Conservation (phyloP, 106 monocot species). For the Vanilla planifolia region DNA sequence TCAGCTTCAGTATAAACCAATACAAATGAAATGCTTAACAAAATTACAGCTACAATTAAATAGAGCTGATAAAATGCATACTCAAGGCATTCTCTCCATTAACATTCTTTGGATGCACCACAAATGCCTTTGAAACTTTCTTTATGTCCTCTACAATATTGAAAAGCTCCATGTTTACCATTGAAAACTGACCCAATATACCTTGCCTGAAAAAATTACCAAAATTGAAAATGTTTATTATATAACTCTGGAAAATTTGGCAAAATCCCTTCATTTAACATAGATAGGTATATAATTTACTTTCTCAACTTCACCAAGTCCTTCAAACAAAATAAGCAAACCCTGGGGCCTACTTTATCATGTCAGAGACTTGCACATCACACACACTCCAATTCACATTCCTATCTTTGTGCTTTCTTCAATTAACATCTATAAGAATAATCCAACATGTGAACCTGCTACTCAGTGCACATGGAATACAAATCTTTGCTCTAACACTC, state of each 20-base stretch:
- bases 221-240: slow-evolving; percentile 1
- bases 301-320: too few species aligned
- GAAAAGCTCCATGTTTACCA: slow-evolving; percentile 97
- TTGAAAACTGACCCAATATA: slow-evolving; percentile 83
- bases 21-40: background rate
- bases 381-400: too few species aligned
- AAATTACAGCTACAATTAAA: background rate
- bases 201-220: slow-evolving; percentile 55
- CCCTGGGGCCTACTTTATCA: too few species aligned
- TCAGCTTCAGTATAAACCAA: slow-evolving; percentile 1
- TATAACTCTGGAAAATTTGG: background rate
- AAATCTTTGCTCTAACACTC: too few species aligned
- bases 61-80: slow-evolving; percentile 16
- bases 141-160: slow-evolving; percentile 96
- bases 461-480: too few species aligned
- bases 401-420: too few species aligned
- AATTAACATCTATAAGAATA: too few species aligned
- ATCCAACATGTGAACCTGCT: too few species aligned
- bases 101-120: slow-evolving; percentile 81
- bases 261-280: background rate
- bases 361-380: too few species aligned
- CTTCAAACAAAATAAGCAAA: too few species aligned
- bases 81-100: slow-evolving; percentile 81
- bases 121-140: slow-evolving; percentile 95
- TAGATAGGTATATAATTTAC: background rate